Evolutionary conservation across 1,284 basidiomycete species (phyloP), one percentile per base, ranked within the genome.

Genomic region (Malassezia yamatoensis): DNA sequence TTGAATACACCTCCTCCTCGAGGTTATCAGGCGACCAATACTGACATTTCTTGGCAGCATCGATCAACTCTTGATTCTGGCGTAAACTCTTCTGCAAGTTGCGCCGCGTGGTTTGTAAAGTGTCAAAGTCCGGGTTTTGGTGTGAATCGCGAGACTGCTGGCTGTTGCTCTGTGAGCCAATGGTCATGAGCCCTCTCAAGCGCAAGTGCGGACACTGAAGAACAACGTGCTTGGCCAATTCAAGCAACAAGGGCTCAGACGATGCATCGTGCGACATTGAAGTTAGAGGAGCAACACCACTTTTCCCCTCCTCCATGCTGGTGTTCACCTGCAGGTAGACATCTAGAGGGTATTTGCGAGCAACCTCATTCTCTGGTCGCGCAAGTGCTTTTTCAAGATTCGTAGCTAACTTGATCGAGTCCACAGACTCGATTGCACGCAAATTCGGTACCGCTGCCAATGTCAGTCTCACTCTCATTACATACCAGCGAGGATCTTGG

Each of bases 301-400:
- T 88, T 77, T 98, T 98, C 32, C 81, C 80, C 48, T 83, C 84
- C 75, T 98, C 94, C 15, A 83, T 84, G 0, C 90, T 94, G 6
- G 93, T 98, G 77, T 98, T 98, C 68, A 96, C 81, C 76, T 96
- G 91, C 12, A 96, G 77, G 58, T 90, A 83, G 49, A 96, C 81
- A 67, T 86, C 83, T 4, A 94, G 79, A 2, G 82, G 81, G 1
- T 75, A 62, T 5, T 75, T 39, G 53, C 70, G 63, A 66, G 70
- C 57, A 0, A 70, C 47, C 81, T 61, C 59, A 24, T 65, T 52
- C 36, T 58, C 65, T 77, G 65, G 79, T 0, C 75, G 58, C 1
- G 83, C 79, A 13, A 93, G 79, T 1, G 84, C 80, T 71, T 86
- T 87, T 75, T 93, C 82, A n/a, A 98, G 79, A 0, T 83, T 81